Evolutionary conservation across 768 basidiomycete genomes (phyloP), one percentile per base, ranked within the genome.

Genomic region (Termitomyces eurrhizus): DNA sequence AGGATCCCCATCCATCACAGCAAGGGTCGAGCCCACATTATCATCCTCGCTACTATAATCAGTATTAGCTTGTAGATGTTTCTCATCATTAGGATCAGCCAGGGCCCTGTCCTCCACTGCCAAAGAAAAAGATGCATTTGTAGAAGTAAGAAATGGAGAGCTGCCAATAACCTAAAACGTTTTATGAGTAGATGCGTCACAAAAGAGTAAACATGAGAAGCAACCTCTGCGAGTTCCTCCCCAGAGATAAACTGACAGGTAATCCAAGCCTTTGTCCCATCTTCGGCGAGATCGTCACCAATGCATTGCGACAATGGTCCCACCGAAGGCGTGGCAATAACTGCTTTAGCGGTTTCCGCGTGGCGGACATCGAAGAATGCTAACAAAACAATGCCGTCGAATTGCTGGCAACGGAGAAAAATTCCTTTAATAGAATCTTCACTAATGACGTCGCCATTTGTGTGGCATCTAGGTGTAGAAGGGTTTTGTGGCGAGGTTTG

Each of bases 291-390:
- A 29, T 71, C 70, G n/a, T 70, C 65, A 33, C 66, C 73, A 7
- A 75, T 65, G 58, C 73, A 76, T 33, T 64, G 63, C 6, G 70
- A 70, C 52, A 77, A 61, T 2, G 67, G 63, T 18, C 68, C 74
- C 6, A 59, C 58, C 8, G 71, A 64, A 24, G 68, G 72, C 18
- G 62, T 61, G 7, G 75, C 74, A 46, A 85, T 72, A n/a, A 78
- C 64, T 12, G 65, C 67, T 52, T 79, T 77, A 33, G 83, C 83
- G 7, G 75, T 76, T 44, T 74, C 74, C 2, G 86, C 81, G 52
- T 85, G 74, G 54, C 86, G 80, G 48, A 80, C 69, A 64, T 90
- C 86, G 70, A 80, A 83, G 64, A 89, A 88, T 7, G 85, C 81
- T 21, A 87, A 62, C 61, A 88, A 75, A 49, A 88, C 73, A 46